A percentile compares a stretch with the other conserved stretches of the same genome.
phyloP scores from a whole-genome alignment of 169 alveolate species.

The Plasmodium relictum region DNA sequence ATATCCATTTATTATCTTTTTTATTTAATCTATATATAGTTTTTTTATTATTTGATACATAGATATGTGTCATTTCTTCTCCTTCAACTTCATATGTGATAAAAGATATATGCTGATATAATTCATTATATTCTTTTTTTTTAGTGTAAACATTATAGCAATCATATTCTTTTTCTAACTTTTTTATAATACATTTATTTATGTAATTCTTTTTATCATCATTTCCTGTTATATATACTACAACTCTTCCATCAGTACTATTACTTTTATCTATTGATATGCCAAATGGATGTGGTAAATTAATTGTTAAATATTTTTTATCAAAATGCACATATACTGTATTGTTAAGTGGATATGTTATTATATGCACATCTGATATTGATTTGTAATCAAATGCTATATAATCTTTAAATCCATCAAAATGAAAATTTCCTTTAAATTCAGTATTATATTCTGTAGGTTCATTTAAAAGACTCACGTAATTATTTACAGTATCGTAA shows the following conservation, averaged over 20 bases:
- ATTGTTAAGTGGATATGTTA: conserved; percentile 63
- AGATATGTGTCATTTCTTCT: background rate
- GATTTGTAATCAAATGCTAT: conserved; percentile 72
- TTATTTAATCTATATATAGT: conserved; percentile 34
- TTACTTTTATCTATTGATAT: conserved; percentile 23
- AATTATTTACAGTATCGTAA: conserved; percentile 36
- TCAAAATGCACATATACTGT: conserved; percentile 20
- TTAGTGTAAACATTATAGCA: conserved; percentile 35
- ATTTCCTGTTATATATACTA: conserved; percentile 49
- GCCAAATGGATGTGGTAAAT: conserved; percentile 54
- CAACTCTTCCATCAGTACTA: conserved; percentile 12
- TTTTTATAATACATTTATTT: conserved; percentile 37
- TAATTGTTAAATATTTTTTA: background rate
- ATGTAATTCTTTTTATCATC: conserved; percentile 52
- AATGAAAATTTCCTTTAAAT: conserved; percentile 25
- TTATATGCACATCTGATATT: background rate
- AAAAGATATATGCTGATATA: conserved; percentile 44
- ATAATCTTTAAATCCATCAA: conserved; percentile 49
- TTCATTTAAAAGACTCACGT: conserved; percentile 20
- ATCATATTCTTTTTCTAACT: conserved; percentile 23
- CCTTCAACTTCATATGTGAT: conserved; percentile 14
- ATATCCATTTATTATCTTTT: conserved; percentile 31
- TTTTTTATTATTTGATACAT: conserved; percentile 56
- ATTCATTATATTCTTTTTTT: conserved; percentile 33
- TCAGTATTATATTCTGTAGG: conserved; percentile 17